phyloP scores from a whole-genome alignment of 305 asterid genomes.

The Fraxinus greggii region DNA sequence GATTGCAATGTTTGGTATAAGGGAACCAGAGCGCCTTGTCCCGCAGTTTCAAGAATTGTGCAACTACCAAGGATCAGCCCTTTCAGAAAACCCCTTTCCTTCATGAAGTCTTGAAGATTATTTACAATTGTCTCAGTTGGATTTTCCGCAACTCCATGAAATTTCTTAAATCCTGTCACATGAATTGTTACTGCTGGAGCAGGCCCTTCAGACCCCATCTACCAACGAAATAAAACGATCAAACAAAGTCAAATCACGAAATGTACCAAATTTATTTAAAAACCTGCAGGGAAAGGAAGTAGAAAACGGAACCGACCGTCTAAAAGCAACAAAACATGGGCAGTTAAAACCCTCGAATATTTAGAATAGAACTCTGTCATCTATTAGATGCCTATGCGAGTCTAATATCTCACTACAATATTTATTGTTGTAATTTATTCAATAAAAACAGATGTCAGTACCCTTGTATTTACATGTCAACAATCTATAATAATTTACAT shows the following conservation, averaged over 20 bases:
- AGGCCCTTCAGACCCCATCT: slow-evolving; percentile 55
- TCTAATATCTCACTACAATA: background rate
- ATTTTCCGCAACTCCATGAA: slow-evolving; percentile 53
- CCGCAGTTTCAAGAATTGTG: slow-evolving; percentile 53
- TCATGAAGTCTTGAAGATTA: slow-evolving; percentile 43
- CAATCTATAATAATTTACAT: background rate
- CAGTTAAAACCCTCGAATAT: background rate
- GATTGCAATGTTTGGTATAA: slow-evolving; percentile 44
- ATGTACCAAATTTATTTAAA: background rate
- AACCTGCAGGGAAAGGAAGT: slow-evolving; percentile 17
- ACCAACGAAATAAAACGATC: slow-evolving; percentile 16
- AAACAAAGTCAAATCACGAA: slow-evolving; percentile 23
- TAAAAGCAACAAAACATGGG: background rate
- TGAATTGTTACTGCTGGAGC: slow-evolving; percentile 44
- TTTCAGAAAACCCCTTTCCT: slow-evolving; percentile 43
- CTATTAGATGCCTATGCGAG: background rate
- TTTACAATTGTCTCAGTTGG: slow-evolving; percentile 51
- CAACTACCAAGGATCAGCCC: slow-evolving; percentile 54
- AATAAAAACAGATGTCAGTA: background rate
- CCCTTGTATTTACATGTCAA: background rate
- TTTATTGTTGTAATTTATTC: background rate
- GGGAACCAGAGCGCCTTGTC: slow-evolving; percentile 41
- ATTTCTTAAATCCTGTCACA: slow-evolving; percentile 53
- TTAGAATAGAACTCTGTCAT: background rate
- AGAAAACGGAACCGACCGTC: background rate